Base-by-base conservation (phyloP, 2,329 filamentous ascomycete species). In the Aspergillus sp. region DNA sequence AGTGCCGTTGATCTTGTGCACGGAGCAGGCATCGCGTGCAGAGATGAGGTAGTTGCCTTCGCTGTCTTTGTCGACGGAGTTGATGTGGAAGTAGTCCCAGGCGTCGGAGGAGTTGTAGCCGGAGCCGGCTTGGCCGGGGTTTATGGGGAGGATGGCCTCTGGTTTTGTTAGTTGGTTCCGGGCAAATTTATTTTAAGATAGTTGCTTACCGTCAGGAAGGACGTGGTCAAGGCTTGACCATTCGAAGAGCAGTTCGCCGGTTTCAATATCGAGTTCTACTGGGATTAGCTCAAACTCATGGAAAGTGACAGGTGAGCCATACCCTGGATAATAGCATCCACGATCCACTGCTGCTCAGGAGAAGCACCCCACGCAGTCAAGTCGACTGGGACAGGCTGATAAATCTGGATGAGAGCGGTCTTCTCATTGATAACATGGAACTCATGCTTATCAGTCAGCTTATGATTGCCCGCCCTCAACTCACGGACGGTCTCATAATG, bases 211-310 rank as follows among this genome's bases (percentile, higher is more conserved):
- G 41, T 77, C 74, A 1, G 81, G 82, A 44, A 77, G 73, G n/a
- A 84, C 74, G 67, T 86, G 81, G 56, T 85, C 82, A 9, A 86
- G 70, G 61, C 80, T 82, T 30, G 77, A 77, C 84, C 84, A 86
- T 62, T 86, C 83, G 61, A 86, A 86, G 11, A 86, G 60, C 3
- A 86, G 68, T 41, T 79, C 73, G 2, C 83, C 82, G 3, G 81
- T 85, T 22, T 80, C 75, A 42, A 84, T 81, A 56, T 85, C 79
- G 37, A 73, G 56, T 58, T 74, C 71, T 74, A 42, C 4, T n/a
- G 12, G 5, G 3, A 24, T 57, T 40, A 51, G 54, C 13, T 4
- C 2, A 20, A 8, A 45, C 8, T 1, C 48, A 19, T 8, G 27
- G 27, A 2, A 9, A 30, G 1, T 11, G 3, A 3, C 9, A 22